These are phyloP conservation scores for Silybum marianum DNA, from an alignment of 129 eudicot genomes.

Conservation along the genomic window DNA sequence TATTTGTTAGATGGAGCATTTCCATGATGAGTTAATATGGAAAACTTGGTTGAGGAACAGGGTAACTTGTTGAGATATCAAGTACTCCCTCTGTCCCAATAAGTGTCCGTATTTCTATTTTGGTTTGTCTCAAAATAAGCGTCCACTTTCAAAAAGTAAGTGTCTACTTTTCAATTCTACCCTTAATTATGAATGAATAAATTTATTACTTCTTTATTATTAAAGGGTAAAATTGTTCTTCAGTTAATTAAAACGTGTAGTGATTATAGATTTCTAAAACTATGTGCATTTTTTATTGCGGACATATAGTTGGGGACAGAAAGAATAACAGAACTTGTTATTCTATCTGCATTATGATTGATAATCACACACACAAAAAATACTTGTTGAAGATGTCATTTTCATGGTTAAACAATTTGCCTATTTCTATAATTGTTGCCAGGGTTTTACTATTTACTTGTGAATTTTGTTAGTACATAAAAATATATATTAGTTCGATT, in stretches of 20 bases:
- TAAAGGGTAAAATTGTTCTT: background rate
- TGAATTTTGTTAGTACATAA: no score
- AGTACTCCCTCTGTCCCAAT: background rate
- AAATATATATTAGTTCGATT: no score
- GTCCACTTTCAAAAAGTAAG: background rate
- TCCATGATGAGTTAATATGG: background rate
- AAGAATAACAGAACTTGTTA: background rate
- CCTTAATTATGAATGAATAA: background rate
- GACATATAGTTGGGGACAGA: background rate
- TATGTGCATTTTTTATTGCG: background rate
- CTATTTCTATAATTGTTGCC: no score
- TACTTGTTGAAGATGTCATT: no score
- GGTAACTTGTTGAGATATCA: background rate
- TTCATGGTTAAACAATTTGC: no score
- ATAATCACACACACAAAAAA: no score
- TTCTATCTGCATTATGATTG: background rate
- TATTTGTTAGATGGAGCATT: slow-evolving; percentile 4
- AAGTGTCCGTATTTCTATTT: background rate
- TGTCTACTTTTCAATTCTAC: background rate
- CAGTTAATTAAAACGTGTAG: background rate
- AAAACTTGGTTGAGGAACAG: background rate
- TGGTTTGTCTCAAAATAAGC: background rate
- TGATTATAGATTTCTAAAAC: background rate
- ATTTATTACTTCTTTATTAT: background rate
- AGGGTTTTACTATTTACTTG: no score